phyloP scores from a whole-genome alignment of 768 basidiomycete genomes.

The Leucogyrophana mollusca region DNA sequence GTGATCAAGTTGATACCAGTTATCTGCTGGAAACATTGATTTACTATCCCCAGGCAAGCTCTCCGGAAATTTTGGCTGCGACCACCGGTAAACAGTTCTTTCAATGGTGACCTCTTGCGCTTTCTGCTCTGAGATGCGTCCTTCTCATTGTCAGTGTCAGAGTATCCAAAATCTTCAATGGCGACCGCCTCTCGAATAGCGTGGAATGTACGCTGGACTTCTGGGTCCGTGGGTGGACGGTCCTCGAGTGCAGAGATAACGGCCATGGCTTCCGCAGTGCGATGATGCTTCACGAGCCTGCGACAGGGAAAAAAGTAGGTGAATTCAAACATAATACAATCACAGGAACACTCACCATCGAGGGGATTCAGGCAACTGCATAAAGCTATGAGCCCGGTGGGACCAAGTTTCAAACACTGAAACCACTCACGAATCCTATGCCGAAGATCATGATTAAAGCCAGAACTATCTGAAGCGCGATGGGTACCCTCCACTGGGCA shows the following conservation, averaged over 20 bases:
- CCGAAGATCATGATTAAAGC: slow-evolving; percentile 52
- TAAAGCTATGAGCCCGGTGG: no score
- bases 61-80: slow-evolving; percentile 62
- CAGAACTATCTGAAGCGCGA: slow-evolving; percentile 57
- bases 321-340: no score
- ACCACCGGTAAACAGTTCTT: slow-evolving; percentile 56
- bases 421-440: slow-evolving; percentile 44
- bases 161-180: slow-evolving; percentile 32
- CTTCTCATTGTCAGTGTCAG: slow-evolving; percentile 5
- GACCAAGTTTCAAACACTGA: not conserved
- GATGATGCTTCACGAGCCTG: slow-evolving; percentile 57
- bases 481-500: slow-evolving; percentile 62
- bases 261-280: slow-evolving; percentile 53
- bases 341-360: slow-evolving; percentile 48
- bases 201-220: slow-evolving; percentile 49
- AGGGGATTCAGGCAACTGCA: slow-evolving; percentile 57
- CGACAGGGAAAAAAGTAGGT: not conserved
- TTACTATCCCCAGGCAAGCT: slow-evolving; percentile 50
- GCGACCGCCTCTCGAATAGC: slow-evolving; percentile 54
- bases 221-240: slow-evolving; percentile 43
- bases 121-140: not conserved
- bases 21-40: slow-evolving; percentile 71
- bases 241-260: slow-evolving; percentile 64
- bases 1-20: slow-evolving; percentile 68
- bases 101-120: slow-evolving; percentile 33